phyloP scores from a whole-genome alignment of 2,329 filamentous ascomycete species.

The Phaeosphaeriaceae sp. region DNA sequence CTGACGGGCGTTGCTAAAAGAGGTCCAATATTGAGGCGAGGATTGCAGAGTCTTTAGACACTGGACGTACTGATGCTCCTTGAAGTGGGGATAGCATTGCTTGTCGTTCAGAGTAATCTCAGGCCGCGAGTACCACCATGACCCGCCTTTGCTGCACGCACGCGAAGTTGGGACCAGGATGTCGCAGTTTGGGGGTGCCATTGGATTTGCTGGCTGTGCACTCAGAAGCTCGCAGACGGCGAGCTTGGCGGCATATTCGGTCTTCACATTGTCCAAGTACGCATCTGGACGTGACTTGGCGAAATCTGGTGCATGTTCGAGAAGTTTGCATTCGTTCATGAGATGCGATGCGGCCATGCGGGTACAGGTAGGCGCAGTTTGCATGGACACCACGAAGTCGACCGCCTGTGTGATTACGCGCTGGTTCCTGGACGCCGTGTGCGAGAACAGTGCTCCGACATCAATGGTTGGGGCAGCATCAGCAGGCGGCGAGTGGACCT shows the following conservation, averaged over 20 bases:
- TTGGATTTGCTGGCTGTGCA: constrained; percentile 51
- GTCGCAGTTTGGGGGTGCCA: constrained; percentile 60
- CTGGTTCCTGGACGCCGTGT: constrained; percentile 30
- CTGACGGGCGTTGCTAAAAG: constrained; percentile 68
- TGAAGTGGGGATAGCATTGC: constrained; percentile 45
- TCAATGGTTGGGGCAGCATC: constrained; percentile 20
- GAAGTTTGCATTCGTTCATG: constrained; percentile 60
- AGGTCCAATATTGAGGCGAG: constrained; percentile 67
- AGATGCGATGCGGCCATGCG: constrained; percentile 60
- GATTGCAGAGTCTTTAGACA: constrained; percentile 64
- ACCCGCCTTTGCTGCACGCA: constrained; percentile 33
- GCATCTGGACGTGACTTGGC: constrained; percentile 33
- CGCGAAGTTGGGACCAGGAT: constrained; percentile 54
- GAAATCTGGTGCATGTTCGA: constrained; percentile 47
- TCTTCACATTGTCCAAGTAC: constrained; percentile 53
- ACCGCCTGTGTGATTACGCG: constrained; percentile 32
- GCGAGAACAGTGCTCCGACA: constrained; percentile 27
- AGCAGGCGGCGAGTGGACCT: constrained; percentile 23
- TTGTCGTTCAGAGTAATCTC: constrained; percentile 18
- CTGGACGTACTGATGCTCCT: constrained; percentile 49
- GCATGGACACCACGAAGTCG: constrained; percentile 31
- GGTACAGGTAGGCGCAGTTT: constrained; percentile 53
- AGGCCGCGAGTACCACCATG: constrained; percentile 28
- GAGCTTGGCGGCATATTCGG: constrained; percentile 67
- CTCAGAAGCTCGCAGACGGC: constrained; percentile 68